phyloP scores from a whole-genome alignment of 1,284 basidiomycete genomes.

The Naganishia liquefaciens region DNA sequence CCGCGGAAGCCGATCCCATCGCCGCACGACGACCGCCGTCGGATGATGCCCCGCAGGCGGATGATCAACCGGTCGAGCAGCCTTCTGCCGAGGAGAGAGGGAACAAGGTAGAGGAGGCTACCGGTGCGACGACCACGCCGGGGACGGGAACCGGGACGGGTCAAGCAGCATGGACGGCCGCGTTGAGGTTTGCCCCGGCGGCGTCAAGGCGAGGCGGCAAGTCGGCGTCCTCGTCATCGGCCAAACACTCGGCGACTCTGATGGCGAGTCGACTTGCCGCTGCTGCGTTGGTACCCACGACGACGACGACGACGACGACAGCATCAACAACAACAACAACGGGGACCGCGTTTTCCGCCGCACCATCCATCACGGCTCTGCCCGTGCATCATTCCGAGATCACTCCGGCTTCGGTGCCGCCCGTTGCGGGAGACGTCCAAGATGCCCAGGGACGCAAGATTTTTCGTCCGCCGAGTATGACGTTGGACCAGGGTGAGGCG shows the following conservation, averaged over 20 bases:
- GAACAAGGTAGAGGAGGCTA: too few species aligned
- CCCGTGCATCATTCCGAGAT: slow-evolving; percentile 28
- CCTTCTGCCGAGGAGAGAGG: too few species aligned
- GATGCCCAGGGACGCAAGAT: slow-evolving; percentile 41
- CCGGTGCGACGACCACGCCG: neutral
- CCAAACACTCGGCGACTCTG: slow-evolving; percentile 28
- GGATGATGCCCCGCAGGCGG: too few species aligned
- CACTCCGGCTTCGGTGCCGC: too few species aligned
- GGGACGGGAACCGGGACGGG: slow-evolving; percentile 1
- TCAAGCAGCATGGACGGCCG: slow-evolving; percentile 40
- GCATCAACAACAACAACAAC: too few species aligned
- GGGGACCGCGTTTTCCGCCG: slow-evolving; percentile 21
- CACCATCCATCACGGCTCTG: slow-evolving; percentile 15
- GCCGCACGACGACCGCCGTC: neutral
- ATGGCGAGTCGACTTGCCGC: neutral
- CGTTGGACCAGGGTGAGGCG: slow-evolving; percentile 37
- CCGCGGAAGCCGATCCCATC: too few species aligned
- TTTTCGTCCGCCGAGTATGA: slow-evolving; percentile 51
- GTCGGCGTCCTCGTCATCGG: slow-evolving; percentile 24
- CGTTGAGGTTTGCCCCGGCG: slow-evolving; percentile 48
- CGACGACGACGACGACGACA: too few species aligned
- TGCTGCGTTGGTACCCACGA: neutral
- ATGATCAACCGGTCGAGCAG: too few species aligned
- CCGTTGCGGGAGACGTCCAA: too few species aligned
- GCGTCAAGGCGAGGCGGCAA: slow-evolving; percentile 40